Percentiles rank a stretch among this genome's conserved stretches.
These are phyloP conservation scores for Millerozyma miso DNA, from an alignment of 805 yeast species.

Conservation along the genomic window DNA sequence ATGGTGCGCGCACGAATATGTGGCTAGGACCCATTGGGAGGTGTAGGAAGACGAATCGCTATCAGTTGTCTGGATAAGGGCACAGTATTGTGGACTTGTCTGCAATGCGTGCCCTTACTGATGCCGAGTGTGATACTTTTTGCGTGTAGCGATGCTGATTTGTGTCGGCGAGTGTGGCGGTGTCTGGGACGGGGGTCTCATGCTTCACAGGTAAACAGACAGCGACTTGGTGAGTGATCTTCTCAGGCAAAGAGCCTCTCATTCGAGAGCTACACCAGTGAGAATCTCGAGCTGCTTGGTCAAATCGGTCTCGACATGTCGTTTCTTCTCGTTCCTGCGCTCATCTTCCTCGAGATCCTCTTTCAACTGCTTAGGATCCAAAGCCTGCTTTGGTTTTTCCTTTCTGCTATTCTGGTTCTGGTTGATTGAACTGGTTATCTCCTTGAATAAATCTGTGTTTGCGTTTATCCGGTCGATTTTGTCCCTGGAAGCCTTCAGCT, in stretches of 20 bases:
- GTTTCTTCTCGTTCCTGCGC: conserved; percentile 21
- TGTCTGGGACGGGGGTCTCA: no score
- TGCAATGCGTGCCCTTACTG: no score
- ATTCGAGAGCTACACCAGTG: conserved; percentile 32
- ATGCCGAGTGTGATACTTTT: no score
- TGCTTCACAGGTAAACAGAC: no score
- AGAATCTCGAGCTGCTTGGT: conserved; percentile 45
- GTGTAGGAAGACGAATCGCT: no score
- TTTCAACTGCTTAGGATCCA: conserved; percentile 31
- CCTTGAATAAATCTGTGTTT: conserved; percentile 20
- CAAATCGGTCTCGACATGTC: conserved; percentile 38
- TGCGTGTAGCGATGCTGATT: no score
- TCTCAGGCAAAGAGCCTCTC: no score
- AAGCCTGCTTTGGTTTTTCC: conserved; percentile 20
- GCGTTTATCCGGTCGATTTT: conserved; percentile 32
- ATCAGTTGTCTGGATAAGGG: no score
- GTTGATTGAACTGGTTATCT: conserved; percentile 14
- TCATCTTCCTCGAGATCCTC: conserved; percentile 39
- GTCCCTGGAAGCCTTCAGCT: conserved; percentile 28
- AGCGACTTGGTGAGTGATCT: no score
- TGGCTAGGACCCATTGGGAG: no score
- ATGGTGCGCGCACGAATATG: neutral
- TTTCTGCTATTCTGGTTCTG: neutral
- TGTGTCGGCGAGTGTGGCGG: no score
- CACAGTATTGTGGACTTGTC: no score